These are phyloP conservation scores for Sclerotinia minor DNA, from an alignment of 2,329 filamentous ascomycete genomes.

Conservation along the genomic window DNA sequence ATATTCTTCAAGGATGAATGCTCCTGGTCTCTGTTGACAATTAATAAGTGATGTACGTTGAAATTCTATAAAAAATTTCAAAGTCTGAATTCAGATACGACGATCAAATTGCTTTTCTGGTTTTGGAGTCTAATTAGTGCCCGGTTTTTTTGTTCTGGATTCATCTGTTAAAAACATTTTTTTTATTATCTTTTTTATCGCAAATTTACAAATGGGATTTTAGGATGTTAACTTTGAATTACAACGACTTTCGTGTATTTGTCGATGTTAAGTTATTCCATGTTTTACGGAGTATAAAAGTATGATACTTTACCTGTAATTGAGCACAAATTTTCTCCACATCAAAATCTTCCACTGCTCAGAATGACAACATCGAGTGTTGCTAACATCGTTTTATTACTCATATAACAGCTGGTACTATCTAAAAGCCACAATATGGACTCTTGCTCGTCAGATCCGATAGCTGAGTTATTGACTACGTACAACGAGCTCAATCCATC, in stretches of 20 bases:
- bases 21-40: too few species aligned
- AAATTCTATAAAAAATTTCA: background rate
- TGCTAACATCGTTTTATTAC: background rate
- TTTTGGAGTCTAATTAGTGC: too few species aligned
- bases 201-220: background rate
- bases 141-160: too few species aligned
- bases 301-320: background rate
- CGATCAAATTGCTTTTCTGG: too few species aligned
- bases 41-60: too few species aligned
- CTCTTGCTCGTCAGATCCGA: slow-evolving; percentile 43
- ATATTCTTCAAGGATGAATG: background rate
- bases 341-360: background rate
- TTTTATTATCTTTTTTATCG: too few species aligned
- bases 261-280: background rate
- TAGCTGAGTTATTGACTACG: slow-evolving; percentile 60
- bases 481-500: slow-evolving; percentile 72
- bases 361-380: background rate
- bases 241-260: background rate
- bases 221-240: background rate
- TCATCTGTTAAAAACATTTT: too few species aligned
- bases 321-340: slow-evolving; percentile 10
- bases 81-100: background rate
- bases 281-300: background rate
- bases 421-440: background rate
- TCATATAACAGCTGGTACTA: background rate